A percentile compares a stretch with the other conserved stretches of the same genome.
Evolutionary conservation across 2,329 filamentous ascomycete genomes (phyloP).

Genomic region (Huntiella moniliformis): DNA sequence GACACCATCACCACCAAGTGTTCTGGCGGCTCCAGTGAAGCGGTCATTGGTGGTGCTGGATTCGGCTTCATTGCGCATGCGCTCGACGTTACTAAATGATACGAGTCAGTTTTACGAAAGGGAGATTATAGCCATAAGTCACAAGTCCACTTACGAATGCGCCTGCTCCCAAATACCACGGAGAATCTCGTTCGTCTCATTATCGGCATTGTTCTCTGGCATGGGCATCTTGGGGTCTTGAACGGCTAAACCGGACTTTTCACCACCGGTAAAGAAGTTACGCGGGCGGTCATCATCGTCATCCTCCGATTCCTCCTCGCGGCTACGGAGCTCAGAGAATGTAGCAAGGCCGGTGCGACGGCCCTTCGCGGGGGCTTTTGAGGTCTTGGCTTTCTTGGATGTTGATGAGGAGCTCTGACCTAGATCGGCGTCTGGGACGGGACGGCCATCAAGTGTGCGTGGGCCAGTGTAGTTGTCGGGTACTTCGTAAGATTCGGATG

Average conservation of each 20-base stretch:
- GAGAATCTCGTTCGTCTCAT: constrained; percentile 27
- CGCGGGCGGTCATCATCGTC: constrained; percentile 39
- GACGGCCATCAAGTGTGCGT: constrained; percentile 43
- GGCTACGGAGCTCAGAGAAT: constrained; percentile 33
- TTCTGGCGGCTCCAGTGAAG: constrained; percentile 56
- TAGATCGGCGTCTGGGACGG: constrained; percentile 26
- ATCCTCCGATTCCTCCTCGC: constrained; percentile 35
- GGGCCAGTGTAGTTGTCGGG: constrained; percentile 37
- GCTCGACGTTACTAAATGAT: constrained; percentile 1
- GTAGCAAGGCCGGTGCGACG: constrained; percentile 45
- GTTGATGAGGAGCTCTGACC: constrained; percentile 14
- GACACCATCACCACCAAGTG: constrained; percentile 58
- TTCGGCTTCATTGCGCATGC: constrained; percentile 3
- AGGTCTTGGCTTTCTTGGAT: constrained; percentile 14
- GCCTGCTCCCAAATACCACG: constrained; percentile 47
- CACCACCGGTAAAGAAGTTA: constrained; percentile 67
- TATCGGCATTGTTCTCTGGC: constrained; percentile 18
- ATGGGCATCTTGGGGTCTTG: constrained; percentile 35
- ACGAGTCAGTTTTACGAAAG: not conserved
- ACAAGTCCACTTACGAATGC: constrained; percentile 28
- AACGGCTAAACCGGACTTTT: constrained; percentile 58
- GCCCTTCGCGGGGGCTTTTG: constrained; percentile 15
- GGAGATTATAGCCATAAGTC: not conserved
- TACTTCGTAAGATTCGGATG: constrained; percentile 13
- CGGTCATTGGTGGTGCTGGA: constrained; percentile 27